Base-by-base conservation (phyloP, 106 monocot genomes). In the Dioscorea zingiberensis region DNA sequence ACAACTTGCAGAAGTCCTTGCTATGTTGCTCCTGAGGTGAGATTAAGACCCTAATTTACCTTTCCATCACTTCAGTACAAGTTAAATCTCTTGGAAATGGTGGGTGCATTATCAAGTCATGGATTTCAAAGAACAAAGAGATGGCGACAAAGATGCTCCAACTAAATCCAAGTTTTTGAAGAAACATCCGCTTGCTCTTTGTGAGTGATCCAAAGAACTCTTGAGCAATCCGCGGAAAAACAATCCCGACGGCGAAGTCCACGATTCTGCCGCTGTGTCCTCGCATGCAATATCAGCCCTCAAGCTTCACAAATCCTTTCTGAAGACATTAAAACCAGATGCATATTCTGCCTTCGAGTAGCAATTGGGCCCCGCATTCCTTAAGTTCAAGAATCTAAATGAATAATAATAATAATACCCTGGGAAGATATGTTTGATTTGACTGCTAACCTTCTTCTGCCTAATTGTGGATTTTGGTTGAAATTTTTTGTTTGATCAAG, bases 181-280 rank as follows among this genome's bases (percentile, higher is more conserved):
- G 71, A 74, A 61, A 23, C 76, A 84, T 68, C 25, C 92, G 18
- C 49, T 64, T 0, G 49, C 51, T 4, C 67, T 97, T 21, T 82
- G 85, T 55, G 79, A 71, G 62, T 24, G 92, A 55, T 75, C 92
- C 27, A 48, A 65, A 54, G 70, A 75, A 48, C 63, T 92, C 6
- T 57, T 97, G 19, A 75, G 47, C 46, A 77, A 67, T 38, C 65
- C 83, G 25, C 95, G 6, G 64, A 80, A 23, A 92, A 97, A 38
- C 78, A 88, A 57, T 79, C 81, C 11, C 67, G 92, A 9, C 91
- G 92, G 9, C 75, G 85, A 84, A 65, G 78, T 86, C 21, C 76
- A 88, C 48, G 85, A 21, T 88, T 92, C 62, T 92, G 88, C 48
- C 29, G 53, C 1, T 70, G 69, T 69, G 68, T 78, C 25, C 71